A percentile compares a stretch with the other conserved stretches of the same genome.
Evolutionary conservation across 768 basidiomycete genomes (phyloP).

Genomic region (Phanerochaete sordida): DNA sequence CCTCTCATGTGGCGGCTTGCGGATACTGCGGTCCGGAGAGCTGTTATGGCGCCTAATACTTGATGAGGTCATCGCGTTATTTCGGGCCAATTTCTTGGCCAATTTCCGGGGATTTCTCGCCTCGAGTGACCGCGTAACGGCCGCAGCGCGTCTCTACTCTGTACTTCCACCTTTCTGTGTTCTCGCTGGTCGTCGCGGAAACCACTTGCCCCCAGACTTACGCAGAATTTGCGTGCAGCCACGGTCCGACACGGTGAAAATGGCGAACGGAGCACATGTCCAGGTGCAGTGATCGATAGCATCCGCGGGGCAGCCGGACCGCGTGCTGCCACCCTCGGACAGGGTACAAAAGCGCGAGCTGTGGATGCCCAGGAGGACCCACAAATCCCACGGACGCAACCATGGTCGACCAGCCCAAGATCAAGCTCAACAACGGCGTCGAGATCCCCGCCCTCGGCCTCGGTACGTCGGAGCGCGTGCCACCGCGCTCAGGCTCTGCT

Average conservation of each 20-base stretch:
- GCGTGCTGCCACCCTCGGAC: not conserved
- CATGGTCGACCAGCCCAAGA: conserved; percentile 28
- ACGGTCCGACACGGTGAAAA: not conserved
- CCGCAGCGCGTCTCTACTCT: too few species aligned
- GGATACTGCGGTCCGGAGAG: too few species aligned
- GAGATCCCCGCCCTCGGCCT: conserved; percentile 57
- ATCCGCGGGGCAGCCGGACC: conserved; percentile 2
- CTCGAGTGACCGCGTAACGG: too few species aligned
- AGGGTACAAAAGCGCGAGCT: not conserved
- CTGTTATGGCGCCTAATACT: too few species aligned
- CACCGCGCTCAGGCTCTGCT: conserved; percentile 3
- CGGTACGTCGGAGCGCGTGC: conserved; percentile 34
- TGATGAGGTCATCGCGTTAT: not conserved
- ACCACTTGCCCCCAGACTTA: too few species aligned
- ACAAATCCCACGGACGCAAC: not conserved
- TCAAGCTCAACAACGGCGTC: conserved; percentile 60
- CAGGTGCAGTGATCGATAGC: not conserved
- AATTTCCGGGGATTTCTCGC: too few species aligned
- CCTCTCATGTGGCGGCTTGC: too few species aligned
- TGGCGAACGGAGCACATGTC: not conserved
- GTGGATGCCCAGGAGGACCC: not conserved
- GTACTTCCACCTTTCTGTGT: too few species aligned
- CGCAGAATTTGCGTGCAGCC: too few species aligned
- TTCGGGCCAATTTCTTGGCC: too few species aligned
- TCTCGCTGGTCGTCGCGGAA: too few species aligned